Base-by-base conservation (phyloP, 2,329 filamentous ascomycete genomes). In the Eutypa lata region DNA sequence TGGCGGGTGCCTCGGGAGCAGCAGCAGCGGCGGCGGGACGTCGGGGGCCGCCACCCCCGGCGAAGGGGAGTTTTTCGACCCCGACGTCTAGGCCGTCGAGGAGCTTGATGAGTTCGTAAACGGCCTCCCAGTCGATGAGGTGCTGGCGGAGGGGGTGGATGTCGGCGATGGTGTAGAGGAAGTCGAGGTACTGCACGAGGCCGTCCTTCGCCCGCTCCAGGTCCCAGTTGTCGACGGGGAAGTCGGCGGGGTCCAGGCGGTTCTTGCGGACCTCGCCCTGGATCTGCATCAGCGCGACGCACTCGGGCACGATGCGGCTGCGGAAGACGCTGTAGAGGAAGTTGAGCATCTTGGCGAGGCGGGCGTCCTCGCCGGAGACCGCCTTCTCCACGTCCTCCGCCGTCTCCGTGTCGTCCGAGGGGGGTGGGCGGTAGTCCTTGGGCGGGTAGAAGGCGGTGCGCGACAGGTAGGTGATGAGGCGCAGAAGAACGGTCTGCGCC, bases 181-280 rank as follows among this genome's bases (percentile, higher is more conserved):
- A 96, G 62, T 97, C 92, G 2, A 97, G 83, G 66, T 96, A 96
- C 69, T 97, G 92, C 49, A 92, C 91, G 1, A 97, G 84, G 1
- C 93, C 93, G 65, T 97, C 93, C 68, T 96, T 96, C 53, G 95
- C 93, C 14, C 93, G 85, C 68, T 97, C 93, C 88, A 97, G 96
- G 64, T 97, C 93, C 93, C 93, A 97, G 46, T 91, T 82, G 63
- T 97, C 95, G 2, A 97, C 86, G 0, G 93, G 93, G 63, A 97
- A 97, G 64, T 97, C 92, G 56, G 90, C 85, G 0, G 90, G 86
- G 55, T 93, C 83, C 16, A 87, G 84, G 52, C 86, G 80, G 31
- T 87, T 86, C 40, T 87, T 85, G 42, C 90, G 87, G 33, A 97
- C 96, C 66, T 96, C 89, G 16, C 90, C 90, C 73, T 97, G 93